phyloP scores from a whole-genome alignment of 371 early-diverging fungal genomes.

The Smittium culicis region DNA sequence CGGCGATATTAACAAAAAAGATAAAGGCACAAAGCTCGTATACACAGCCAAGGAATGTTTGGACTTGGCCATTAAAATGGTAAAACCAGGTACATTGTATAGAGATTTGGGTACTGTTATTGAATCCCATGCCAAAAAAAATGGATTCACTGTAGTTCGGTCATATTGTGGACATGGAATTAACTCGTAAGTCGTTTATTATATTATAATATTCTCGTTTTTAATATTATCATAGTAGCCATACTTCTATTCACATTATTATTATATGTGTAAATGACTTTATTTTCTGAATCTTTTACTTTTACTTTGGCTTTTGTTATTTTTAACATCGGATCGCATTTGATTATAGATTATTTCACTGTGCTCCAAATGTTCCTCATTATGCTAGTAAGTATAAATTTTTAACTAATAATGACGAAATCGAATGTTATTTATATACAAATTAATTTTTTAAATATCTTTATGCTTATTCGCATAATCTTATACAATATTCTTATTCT shows the following conservation, averaged over 20 bases:
- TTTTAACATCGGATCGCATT: no score
- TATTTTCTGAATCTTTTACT: no score
- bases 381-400: conserved; percentile 42
- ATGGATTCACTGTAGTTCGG: conserved; percentile 83
- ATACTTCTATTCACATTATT: no score
- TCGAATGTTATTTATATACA: no score
- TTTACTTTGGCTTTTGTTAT: no score
- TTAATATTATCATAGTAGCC: no score
- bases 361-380: conserved; percentile 79
- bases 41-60: conserved; percentile 54
- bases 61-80: conserved; percentile 48
- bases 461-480: background rate
- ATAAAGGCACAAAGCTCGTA: conserved; percentile 73
- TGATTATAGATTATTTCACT: conserved; percentile 67
- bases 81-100: conserved; percentile 81
- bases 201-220: no score
- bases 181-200: no score
- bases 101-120: conserved; percentile 84
- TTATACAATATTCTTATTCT: background rate
- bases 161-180: conserved; percentile 90
- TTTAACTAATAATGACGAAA: no score
- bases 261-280: no score
- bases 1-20: conserved; percentile 81
- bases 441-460: conserved; percentile 16
- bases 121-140: conserved; percentile 60